phyloP scores from a whole-genome alignment of 1,139 yeast genomes.

The Scheffersomyces segobiensis region DNA sequence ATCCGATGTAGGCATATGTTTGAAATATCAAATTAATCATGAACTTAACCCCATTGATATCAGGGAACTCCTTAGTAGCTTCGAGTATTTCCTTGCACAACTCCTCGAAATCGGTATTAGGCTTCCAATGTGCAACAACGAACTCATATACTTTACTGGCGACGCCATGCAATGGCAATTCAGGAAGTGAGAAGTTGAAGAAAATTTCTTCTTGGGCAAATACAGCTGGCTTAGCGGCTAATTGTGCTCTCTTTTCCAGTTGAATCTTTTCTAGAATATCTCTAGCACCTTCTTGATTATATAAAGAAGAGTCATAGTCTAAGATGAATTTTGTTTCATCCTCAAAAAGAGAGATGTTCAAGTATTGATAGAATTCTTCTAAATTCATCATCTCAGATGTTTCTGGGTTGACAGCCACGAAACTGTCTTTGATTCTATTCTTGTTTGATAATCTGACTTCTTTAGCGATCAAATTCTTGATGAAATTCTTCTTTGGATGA shows the following conservation, averaged over 20 bases:
- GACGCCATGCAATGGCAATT: constrained; percentile 38
- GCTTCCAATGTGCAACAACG: constrained; percentile 42
- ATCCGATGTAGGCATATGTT: constrained; percentile 78
- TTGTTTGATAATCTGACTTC: constrained; percentile 77
- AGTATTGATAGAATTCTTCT: constrained; percentile 63
- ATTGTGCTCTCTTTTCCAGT: constrained; percentile 31
- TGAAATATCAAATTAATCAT: constrained; percentile 66
- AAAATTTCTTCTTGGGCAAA: constrained; percentile 45
- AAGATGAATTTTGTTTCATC: constrained; percentile 27
- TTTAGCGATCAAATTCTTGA: constrained; percentile 77
- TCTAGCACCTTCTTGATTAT: constrained; percentile 24
- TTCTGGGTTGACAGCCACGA: constrained; percentile 52
- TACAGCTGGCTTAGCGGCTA: constrained; percentile 24
- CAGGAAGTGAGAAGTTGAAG: constrained; percentile 36
- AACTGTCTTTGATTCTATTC: constrained; percentile 69
- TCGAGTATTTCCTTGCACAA: constrained; percentile 31
- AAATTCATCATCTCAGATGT: constrained; percentile 26
- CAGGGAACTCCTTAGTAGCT: constrained; percentile 17
- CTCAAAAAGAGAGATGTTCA: constrained; percentile 46
- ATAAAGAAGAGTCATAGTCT: constrained; percentile 39
- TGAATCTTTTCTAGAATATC: constrained; percentile 29
- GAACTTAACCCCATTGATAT: constrained; percentile 45
- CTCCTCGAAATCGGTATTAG: constrained; percentile 40
- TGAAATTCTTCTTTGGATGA: constrained; percentile 76
- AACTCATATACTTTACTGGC: constrained; percentile 45